Evolutionary conservation across 2,329 filamentous ascomycete genomes (phyloP).

Genomic region (Anthostomella pinea): DNA sequence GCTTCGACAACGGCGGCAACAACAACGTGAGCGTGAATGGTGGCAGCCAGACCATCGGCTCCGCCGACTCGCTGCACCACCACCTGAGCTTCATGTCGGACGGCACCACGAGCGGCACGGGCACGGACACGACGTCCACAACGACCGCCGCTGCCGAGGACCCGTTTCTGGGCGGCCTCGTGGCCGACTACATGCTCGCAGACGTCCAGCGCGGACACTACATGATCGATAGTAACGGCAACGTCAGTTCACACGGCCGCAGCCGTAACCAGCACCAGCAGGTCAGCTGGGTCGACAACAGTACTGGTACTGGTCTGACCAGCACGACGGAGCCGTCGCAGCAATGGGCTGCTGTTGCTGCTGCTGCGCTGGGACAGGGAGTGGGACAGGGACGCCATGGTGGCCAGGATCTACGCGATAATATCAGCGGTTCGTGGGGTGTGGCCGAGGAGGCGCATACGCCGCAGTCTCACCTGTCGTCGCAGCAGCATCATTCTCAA

Average conservation of each 20-base stretch:
- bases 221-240: too few relatives aligned
- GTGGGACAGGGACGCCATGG: too few relatives aligned
- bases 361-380: too few relatives aligned
- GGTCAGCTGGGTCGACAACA: constrained; percentile 22
- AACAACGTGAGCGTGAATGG: too few relatives aligned
- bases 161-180: constrained; percentile 30
- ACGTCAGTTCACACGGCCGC: constrained; percentile 9
- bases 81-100: constrained; percentile 38
- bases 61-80: constrained; percentile 24
- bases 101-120: constrained; percentile 27
- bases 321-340: constrained; percentile 11
- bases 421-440: too few relatives aligned
- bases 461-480: too few relatives aligned
- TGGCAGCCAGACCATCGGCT: constrained; percentile 19
- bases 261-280: constrained; percentile 8
- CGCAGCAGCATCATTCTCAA: constrained; percentile 9
- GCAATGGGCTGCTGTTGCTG: constrained; percentile 20
- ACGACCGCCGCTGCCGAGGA: constrained; percentile 17
- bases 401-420: too few relatives aligned
- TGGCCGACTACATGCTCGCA: constrained; percentile 18
- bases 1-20: constrained; percentile 37
- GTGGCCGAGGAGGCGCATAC: too few relatives aligned
- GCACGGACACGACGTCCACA: constrained; percentile 24
- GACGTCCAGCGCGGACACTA: too few relatives aligned
- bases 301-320: constrained; percentile 3